phyloP scores from a whole-genome alignment of 2,329 filamentous ascomycete genomes.

The Hirsutella thompsonii region DNA sequence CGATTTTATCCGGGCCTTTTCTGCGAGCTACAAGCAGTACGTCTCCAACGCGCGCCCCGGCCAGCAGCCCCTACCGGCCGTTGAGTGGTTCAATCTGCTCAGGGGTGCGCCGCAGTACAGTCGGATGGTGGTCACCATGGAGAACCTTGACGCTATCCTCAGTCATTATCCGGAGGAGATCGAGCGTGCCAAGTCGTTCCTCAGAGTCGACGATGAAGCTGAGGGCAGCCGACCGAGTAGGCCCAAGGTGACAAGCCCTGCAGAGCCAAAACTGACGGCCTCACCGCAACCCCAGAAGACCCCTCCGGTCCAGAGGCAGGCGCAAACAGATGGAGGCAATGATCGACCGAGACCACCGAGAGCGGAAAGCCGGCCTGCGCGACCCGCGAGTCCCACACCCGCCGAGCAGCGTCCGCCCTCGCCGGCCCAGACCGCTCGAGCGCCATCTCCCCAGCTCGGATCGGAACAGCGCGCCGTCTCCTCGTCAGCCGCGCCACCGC shows the following conservation, averaged over 20 bases:
- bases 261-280: too few species aligned
- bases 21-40: conserved; percentile 28
- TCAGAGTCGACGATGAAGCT: neutral
- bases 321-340: too few species aligned
- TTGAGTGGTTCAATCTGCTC: conserved; percentile 28
- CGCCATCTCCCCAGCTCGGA: conserved; percentile 7
- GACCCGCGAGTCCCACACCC: neutral
- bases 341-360: neutral
- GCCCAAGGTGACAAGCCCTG: neutral
- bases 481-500: neutral
- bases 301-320: too few species aligned
- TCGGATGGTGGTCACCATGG: conserved; percentile 19
- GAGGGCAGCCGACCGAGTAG: neutral
- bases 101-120: conserved; percentile 15
- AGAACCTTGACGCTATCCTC: conserved; percentile 21
- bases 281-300: too few species aligned
- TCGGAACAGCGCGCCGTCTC: conserved; percentile 1
- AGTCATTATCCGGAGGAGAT: conserved; percentile 20
- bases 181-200: conserved; percentile 5
- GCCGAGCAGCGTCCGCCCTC: neutral
- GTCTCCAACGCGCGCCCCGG: conserved; percentile 13
- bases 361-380: neutral
- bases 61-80: conserved; percentile 19
- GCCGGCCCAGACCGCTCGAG: neutral
- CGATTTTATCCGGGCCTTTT: conserved; percentile 36